Conservation (phyloP, 2,329 filamentous ascomycete genomes). For the Cercospora sesami region DNA sequence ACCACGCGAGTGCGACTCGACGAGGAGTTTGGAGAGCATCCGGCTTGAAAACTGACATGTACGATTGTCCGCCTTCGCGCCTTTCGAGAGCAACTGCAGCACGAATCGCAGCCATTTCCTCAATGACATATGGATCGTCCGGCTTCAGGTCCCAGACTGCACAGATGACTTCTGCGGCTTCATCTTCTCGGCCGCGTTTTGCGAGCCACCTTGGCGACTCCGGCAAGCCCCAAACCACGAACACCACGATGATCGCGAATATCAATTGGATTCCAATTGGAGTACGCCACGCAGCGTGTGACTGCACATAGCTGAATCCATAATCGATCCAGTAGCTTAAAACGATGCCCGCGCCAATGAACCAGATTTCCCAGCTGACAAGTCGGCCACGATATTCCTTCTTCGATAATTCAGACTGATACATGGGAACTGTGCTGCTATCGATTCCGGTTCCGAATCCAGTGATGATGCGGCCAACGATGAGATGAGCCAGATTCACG, state of each 20-base stretch:
- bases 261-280: slow-evolving; percentile 26
- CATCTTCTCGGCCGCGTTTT: slow-evolving; percentile 30
- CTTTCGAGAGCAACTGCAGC: slow-evolving; percentile 40
- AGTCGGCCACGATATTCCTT: slow-evolving; percentile 31
- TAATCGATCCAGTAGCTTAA: slow-evolving; percentile 28
- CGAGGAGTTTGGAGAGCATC: slow-evolving; percentile 41
- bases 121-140: slow-evolving; percentile 29
- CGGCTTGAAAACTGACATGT: slow-evolving; percentile 38
- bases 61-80: slow-evolving; percentile 36
- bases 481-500: slow-evolving; percentile 46
- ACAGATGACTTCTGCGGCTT: slow-evolving; percentile 32
- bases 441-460: slow-evolving; percentile 50
- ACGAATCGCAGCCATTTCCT: slow-evolving; percentile 36
- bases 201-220: slow-evolving; percentile 31
- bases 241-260: slow-evolving; percentile 42
- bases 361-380: slow-evolving; percentile 22
- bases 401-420: slow-evolving; percentile 48
- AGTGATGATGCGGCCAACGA: slow-evolving; percentile 50
- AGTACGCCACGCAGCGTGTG: slow-evolving; percentile 20
- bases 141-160: slow-evolving; percentile 29
- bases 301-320: slow-evolving; percentile 22
- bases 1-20: slow-evolving; percentile 41
- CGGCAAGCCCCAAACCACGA: slow-evolving; percentile 27
- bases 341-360: slow-evolving; percentile 27
- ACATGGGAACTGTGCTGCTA: slow-evolving; percentile 41